These are phyloP conservation scores for Fusarium dimerum DNA, from an alignment of 2,329 filamentous ascomycete species.

Conservation along the genomic window DNA sequence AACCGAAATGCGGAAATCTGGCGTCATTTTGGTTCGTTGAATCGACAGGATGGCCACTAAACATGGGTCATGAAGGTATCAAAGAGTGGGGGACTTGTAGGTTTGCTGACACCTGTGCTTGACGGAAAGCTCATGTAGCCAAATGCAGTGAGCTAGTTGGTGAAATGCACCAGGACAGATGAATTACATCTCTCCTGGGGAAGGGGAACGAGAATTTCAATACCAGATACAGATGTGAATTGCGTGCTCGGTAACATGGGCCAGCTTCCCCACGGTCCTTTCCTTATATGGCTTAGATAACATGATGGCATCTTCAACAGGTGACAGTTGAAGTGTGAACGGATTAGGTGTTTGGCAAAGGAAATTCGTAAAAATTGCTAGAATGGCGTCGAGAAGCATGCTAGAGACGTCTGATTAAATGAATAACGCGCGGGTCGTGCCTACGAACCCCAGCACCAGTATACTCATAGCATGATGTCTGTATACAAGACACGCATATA, in stretches of 20 bases:
- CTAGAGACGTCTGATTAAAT: too few relatives aligned
- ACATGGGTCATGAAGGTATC: not conserved
- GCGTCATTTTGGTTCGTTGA: not conserved
- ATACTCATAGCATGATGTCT: not conserved
- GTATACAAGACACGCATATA: constrained; percentile 20
- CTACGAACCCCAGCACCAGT: too few relatives aligned
- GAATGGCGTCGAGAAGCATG: too few relatives aligned
- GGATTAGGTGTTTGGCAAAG: too few relatives aligned
- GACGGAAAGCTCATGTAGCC: not conserved
- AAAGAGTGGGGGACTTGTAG: not conserved
- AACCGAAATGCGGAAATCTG: not conserved
- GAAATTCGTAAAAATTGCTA: too few relatives aligned
- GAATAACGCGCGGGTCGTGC: too few relatives aligned
- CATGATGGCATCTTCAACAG: constrained; percentile 3
- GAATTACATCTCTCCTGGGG: too few relatives aligned
- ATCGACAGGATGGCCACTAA: not conserved
- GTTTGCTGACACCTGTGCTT: not conserved
- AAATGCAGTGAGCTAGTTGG: not conserved
- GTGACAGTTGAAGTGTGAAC: too few relatives aligned
- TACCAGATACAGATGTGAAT: constrained; percentile 12
- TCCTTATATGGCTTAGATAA: constrained; percentile 20
- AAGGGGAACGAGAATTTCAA: constrained; percentile 3
- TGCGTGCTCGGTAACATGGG: constrained; percentile 20
- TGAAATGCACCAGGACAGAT: not conserved
- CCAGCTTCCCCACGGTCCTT: constrained; percentile 12